Evolutionary conservation across 2,329 filamentous ascomycete species (phyloP), one percentile per base, ranked within the genome.

Genomic region (Westerdykella aurantiaca): DNA sequence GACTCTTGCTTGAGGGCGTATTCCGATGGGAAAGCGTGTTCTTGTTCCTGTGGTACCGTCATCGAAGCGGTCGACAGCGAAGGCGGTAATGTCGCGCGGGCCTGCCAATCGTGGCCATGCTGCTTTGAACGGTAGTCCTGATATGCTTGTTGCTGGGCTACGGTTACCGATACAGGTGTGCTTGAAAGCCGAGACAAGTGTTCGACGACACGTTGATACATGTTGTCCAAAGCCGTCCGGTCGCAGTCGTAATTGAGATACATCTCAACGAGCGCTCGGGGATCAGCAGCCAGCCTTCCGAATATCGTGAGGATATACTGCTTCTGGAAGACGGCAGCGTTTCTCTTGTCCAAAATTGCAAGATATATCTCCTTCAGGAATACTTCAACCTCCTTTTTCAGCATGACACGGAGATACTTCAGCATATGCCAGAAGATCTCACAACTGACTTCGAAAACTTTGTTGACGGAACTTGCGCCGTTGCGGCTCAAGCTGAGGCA

Each of bases 201-300:
- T 65, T 98, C 94, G 39, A 98, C 90, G 42, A 97, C 83, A 55
- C 79, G 75, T 68, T 98, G 93, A 66, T 95, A 98, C 68, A 97
- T 93, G 67, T 98, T 98, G 69, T 97, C 91, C 47, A 97, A 80
- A 9, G 82, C 82, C 34, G 88, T 89, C 47, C 91, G 80, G 60
- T 97, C 94, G 69, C 93, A 98, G 65, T 98, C 93, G 62, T 98
- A 98, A 68, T 98, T 98, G 50, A 98, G 79, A 67, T 98, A 98
- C 12, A 90, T 85, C 68, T 98, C 93, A 13, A 98, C 93, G 39
- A 98, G 68, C 0, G 88, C 90, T 52, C 88, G 80, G 1, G 91
- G 88, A 63, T 98, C 93, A 13, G 81, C 82, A 46, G 86, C 90
- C 38, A 98, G 75, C 46, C 91, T 79, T 56, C 88, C 86, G 41